phyloP scores from a whole-genome alignment of 345 rosid genomes.

The Cardamine occulta region DNA sequence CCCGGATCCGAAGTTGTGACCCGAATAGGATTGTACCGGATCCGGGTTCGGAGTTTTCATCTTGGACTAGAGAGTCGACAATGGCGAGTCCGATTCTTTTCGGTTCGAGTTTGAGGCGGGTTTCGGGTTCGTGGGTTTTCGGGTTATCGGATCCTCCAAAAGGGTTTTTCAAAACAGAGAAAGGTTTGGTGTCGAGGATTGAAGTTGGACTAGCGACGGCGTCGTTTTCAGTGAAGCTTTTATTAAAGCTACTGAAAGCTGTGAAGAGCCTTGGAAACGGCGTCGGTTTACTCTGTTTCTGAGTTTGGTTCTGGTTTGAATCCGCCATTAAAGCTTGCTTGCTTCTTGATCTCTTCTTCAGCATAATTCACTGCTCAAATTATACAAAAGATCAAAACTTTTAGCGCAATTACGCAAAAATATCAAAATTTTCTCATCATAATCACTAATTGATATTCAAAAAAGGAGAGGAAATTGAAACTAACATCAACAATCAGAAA shows the following conservation, averaged over 20 bases:
- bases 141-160: conserved; percentile 57
- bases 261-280: conserved; percentile 72
- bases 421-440: background rate
- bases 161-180: conserved; percentile 67
- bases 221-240: conserved; percentile 56
- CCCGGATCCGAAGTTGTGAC: conserved; percentile 78
- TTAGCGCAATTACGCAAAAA: background rate
- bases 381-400: background rate
- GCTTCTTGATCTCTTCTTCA: conserved; percentile 53
- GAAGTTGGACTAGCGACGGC: conserved; percentile 81
- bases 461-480: conserved; percentile 1
- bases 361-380: conserved; percentile 41
- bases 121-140: conserved; percentile 49
- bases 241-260: conserved; percentile 58
- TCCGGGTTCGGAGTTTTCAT: conserved; percentile 40
- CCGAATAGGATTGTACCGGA: conserved; percentile 70
- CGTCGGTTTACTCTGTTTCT: conserved; percentile 53
- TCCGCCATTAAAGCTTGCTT: conserved; percentile 62
- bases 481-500: conserved; percentile 26
- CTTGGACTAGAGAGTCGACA: conserved; percentile 62
- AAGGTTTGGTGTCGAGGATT: conserved; percentile 77
- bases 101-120: conserved; percentile 58
- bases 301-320: conserved; percentile 47
- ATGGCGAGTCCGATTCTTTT: conserved; percentile 72
- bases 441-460: background rate